These are phyloP conservation scores for Coemansia sp. DNA, from an alignment of 192 early-diverging fungal species.

Conservation along the genomic window DNA sequence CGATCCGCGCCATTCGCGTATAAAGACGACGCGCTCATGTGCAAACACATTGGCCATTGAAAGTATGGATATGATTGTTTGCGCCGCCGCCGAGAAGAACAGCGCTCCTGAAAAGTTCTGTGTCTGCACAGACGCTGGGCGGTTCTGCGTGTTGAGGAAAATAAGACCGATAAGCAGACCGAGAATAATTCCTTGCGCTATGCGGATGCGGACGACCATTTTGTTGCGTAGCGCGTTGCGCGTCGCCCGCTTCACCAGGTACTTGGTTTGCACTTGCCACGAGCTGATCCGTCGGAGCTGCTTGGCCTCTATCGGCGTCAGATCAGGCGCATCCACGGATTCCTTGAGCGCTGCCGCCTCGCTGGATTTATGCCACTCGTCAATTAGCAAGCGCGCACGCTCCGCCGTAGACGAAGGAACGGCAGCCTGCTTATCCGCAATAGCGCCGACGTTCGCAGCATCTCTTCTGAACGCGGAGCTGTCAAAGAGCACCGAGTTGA, in stretches of 20 bases:
- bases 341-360: slow-evolving; percentile 21
- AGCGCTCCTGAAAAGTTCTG: slow-evolving; percentile 59
- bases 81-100: slow-evolving; percentile 55
- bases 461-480: slow-evolving; percentile 15
- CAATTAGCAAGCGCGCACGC: slow-evolving; percentile 28
- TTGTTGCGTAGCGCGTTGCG: slow-evolving; percentile 57
- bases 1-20: slow-evolving; percentile 56
- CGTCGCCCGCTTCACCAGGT: slow-evolving; percentile 49
- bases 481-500: slow-evolving; percentile 58
- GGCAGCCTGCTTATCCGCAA: no score
- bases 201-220: slow-evolving; percentile 48
- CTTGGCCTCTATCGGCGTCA: slow-evolving; percentile 12
- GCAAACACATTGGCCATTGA: slow-evolving; percentile 56
- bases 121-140: slow-evolving; percentile 22
- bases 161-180: slow-evolving; percentile 58
- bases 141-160: slow-evolving; percentile 53
- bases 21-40: slow-evolving; percentile 57
- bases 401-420: not conserved
- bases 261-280: slow-evolving; percentile 34
- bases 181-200: slow-evolving; percentile 51
- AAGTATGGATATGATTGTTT: slow-evolving; percentile 51
- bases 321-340: slow-evolving; percentile 24
- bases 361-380: slow-evolving; percentile 35
- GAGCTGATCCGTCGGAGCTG: slow-evolving; percentile 38
- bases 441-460: no score